phyloP scores from a whole-genome alignment of 1,139 yeast species.

The Diutina pseudorugosa region DNA sequence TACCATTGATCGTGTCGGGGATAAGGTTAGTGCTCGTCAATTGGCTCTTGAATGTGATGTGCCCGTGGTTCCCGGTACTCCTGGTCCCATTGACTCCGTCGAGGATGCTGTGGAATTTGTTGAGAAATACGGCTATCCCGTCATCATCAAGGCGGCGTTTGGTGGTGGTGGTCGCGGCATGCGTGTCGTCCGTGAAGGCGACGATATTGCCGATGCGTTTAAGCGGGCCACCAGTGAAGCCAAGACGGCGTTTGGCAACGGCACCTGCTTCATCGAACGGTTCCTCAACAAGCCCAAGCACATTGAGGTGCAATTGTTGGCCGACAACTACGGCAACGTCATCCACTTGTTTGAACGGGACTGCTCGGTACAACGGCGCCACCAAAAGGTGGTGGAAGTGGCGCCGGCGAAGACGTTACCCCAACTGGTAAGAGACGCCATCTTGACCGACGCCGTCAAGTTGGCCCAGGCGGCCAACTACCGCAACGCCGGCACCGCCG shows the following conservation, averaged over 20 bases:
- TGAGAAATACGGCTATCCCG: slow-evolving; percentile 80
- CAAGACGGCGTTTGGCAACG: slow-evolving; percentile 88
- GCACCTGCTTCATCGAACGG: slow-evolving; percentile 95
- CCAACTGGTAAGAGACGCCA: slow-evolving; percentile 71
- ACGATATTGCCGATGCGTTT: slow-evolving; percentile 84
- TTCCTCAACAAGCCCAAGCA: slow-evolving; percentile 94
- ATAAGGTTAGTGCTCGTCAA: slow-evolving; percentile 87
- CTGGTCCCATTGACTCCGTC: slow-evolving; percentile 82
- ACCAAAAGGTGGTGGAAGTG: slow-evolving; percentile 96
- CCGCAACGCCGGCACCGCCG: slow-evolving; percentile 98
- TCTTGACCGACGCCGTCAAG: slow-evolving; percentile 86
- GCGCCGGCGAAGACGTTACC: slow-evolving; percentile 98
- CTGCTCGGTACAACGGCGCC: slow-evolving; percentile 98
- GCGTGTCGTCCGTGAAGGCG: slow-evolving; percentile 98
- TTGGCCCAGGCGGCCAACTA: slow-evolving; percentile 82
- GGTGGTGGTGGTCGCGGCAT: slow-evolving; percentile 99
- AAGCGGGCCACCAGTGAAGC: slow-evolving; percentile 93
- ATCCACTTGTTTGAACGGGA: slow-evolving; percentile 95
- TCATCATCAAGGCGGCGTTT: slow-evolving; percentile 95
- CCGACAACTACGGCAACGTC: slow-evolving; percentile 89
- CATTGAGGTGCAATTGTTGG: slow-evolving; percentile 92
- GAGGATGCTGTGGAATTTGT: slow-evolving; percentile 76
- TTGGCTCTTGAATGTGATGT: slow-evolving; percentile 75
- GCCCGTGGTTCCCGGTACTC: slow-evolving; percentile 96
- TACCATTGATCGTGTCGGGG: slow-evolving; percentile 95